Evolutionary conservation across 225 moss, liverwort and hornwort species (phyloP).

Genomic region (Marchantia polymorpha): DNA sequence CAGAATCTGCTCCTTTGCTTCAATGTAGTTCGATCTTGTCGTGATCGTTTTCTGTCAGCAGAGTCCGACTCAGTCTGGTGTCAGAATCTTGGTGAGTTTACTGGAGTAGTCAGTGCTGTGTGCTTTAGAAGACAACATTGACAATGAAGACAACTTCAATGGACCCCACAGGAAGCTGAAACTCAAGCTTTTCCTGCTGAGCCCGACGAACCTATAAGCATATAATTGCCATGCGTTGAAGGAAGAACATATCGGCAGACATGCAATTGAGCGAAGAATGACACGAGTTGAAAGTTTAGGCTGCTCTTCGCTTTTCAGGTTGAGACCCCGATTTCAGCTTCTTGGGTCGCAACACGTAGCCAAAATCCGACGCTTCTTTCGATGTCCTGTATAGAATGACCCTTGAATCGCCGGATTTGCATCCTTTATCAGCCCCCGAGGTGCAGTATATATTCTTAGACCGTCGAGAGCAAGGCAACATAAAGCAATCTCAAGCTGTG

Average conservation of each 20-base stretch:
- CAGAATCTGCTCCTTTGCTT: too few relatives aligned
- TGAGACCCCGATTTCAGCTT: neutral
- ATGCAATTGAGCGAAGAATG: neutral
- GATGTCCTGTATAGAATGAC: neutral
- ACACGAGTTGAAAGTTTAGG: neutral
- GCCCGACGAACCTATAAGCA: neutral
- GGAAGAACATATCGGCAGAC: neutral
- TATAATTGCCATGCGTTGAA: neutral
- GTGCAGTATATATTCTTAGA: neutral
- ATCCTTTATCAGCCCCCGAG: neutral
- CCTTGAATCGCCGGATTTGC: neutral
- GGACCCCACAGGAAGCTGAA: too few relatives aligned
- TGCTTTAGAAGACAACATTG: too few relatives aligned
- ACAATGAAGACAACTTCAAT: too few relatives aligned
- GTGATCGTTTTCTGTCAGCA: too few relatives aligned
- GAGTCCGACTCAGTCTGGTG: too few relatives aligned
- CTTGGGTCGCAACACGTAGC: neutral
- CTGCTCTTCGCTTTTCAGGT: neutral
- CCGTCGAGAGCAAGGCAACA: neutral
- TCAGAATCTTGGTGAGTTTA: too few relatives aligned
- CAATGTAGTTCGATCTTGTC: too few relatives aligned
- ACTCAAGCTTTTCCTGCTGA: neutral
- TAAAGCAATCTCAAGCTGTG: neutral
- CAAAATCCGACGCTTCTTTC: neutral
- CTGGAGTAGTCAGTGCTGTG: too few relatives aligned